Evolutionary conservation across 176 grass and related monocot species (phyloP).

Genomic region (Eragrostis curvula): DNA sequence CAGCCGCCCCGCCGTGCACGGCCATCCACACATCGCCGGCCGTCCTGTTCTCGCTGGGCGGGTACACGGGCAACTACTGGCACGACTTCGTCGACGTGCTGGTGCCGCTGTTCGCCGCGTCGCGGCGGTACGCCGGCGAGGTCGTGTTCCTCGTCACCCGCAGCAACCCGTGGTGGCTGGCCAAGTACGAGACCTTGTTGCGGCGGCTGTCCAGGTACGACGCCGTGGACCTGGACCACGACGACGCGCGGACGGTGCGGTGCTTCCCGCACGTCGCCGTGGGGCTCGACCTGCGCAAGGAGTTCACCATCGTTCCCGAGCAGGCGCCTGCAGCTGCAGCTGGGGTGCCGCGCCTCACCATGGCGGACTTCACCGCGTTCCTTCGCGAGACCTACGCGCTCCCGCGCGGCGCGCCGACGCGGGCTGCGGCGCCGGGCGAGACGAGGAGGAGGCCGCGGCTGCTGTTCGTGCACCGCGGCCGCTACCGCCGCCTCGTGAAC

Average conservation of each 20-base stretch:
- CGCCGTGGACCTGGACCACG: conserved; percentile 58
- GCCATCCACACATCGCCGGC: conserved; percentile 45
- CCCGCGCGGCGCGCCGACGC: conserved; percentile 31
- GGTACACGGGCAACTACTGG: conserved; percentile 67
- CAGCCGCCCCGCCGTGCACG: conserved; percentile 49
- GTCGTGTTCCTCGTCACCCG: conserved; percentile 59
- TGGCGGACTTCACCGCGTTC: conserved; percentile 69
- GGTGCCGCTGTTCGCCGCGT: conserved; percentile 71
- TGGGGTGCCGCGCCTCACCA: conserved; percentile 42
- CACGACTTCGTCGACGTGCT: conserved; percentile 80
- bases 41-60: conserved; percentile 70
- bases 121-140: conserved; percentile 58
- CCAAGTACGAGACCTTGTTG: conserved; percentile 64
- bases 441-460: conserved; percentile 49
- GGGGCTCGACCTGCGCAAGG: conserved; percentile 60
- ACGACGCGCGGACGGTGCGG: conserved; percentile 21
- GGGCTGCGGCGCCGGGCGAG: not conserved
- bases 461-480: conserved; percentile 54
- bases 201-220: conserved; percentile 54
- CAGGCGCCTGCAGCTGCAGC: too few species aligned
- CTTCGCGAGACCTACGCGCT: conserved; percentile 53
- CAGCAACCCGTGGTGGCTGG: conserved; percentile 72
- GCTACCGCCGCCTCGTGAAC: conserved; percentile 57
- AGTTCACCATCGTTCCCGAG: conserved; percentile 53
- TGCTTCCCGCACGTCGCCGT: conserved; percentile 66